Percentiles rank a stretch among this genome's conserved stretches.
Evolutionary conservation across 2,329 filamentous ascomycete genomes (phyloP).

Genomic region (Trichoderma sp.): DNA sequence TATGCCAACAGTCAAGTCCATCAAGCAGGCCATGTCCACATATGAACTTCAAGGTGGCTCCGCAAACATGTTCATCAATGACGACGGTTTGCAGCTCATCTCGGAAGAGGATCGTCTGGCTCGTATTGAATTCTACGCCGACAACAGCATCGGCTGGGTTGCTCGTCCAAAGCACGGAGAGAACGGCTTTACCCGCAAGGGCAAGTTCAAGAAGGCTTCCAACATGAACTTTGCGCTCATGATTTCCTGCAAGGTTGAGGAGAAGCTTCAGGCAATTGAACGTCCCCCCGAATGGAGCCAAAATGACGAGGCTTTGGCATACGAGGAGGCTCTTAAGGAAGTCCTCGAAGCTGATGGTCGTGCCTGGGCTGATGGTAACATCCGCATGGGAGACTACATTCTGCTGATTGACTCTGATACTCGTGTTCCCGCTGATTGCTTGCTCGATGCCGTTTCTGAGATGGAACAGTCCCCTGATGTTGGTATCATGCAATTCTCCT

Average conservation of each 20-base stretch:
- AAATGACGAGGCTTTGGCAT: conserved; percentile 64
- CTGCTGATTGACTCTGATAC: conserved; percentile 74
- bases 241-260: conserved; percentile 68
- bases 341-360: conserved; percentile 65
- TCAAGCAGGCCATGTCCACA: conserved; percentile 74
- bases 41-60: conserved; percentile 77
- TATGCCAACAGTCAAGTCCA: conserved; percentile 70
- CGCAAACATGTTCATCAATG: conserved; percentile 74
- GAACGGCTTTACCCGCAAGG: conserved; percentile 59
- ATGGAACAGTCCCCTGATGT: conserved; percentile 79
- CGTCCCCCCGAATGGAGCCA: conserved; percentile 64
- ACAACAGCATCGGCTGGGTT: conserved; percentile 68
- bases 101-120: conserved; percentile 59
- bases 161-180: conserved; percentile 63
- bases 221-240: conserved; percentile 72
- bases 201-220: conserved; percentile 69
- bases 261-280: conserved; percentile 57
- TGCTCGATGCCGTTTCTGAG: conserved; percentile 75
- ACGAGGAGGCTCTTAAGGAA: conserved; percentile 62
- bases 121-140: conserved; percentile 65
- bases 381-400: conserved; percentile 82
- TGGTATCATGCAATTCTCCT: conserved; percentile 74
- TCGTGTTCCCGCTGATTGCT: conserved; percentile 71
- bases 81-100: conserved; percentile 70
- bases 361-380: conserved; percentile 80